Percentiles rank a stretch among this genome's conserved stretches.
phyloP scores from a whole-genome alignment of 768 basidiomycete genomes.

The Asterophora parasitica region DNA sequence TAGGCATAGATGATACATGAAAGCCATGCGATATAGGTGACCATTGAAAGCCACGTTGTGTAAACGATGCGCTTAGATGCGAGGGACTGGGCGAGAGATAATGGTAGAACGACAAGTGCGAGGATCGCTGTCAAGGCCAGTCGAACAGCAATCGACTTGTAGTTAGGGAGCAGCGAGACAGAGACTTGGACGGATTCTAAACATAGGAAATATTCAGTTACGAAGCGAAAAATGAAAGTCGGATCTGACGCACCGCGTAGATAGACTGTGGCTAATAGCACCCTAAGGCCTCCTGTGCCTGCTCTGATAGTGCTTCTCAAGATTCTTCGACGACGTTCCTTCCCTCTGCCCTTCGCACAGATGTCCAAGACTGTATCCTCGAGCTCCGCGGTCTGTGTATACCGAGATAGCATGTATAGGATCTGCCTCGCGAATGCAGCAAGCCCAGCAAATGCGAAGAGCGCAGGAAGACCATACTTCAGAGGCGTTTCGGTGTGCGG shows the following conservation, averaged over 20 bases:
- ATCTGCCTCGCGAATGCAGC: constrained; percentile 62
- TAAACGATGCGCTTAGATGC: constrained; percentile 49
- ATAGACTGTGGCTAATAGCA: constrained; percentile 57
- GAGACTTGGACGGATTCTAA: constrained; percentile 53
- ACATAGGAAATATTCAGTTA: constrained; percentile 10
- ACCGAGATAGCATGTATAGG: constrained; percentile 75
- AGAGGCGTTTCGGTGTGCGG: constrained; percentile 45
- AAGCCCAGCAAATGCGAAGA: constrained; percentile 51
- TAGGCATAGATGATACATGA: constrained; percentile 48
- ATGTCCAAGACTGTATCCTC: constrained; percentile 63
- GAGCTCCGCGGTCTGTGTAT: constrained; percentile 58
- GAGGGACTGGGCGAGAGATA: constrained; percentile 53
- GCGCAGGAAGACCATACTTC: constrained; percentile 42
- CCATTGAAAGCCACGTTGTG: constrained; percentile 55
- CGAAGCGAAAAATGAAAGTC: neutral
- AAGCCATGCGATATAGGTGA: constrained; percentile 60
- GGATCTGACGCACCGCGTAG: constrained; percentile 53
- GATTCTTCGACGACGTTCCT: constrained; percentile 38
- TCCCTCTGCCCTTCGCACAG: constrained; percentile 53
- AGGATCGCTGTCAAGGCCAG: constrained; percentile 36
- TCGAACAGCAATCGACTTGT: constrained; percentile 29
- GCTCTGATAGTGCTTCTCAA: constrained; percentile 42
- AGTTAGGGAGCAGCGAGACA: constrained; percentile 42
- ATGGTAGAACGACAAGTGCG: constrained; percentile 40
- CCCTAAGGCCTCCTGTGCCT: constrained; percentile 39